phyloP scores from a whole-genome alignment of 2,329 filamentous ascomycete genomes.

The Penicillium sp. region DNA sequence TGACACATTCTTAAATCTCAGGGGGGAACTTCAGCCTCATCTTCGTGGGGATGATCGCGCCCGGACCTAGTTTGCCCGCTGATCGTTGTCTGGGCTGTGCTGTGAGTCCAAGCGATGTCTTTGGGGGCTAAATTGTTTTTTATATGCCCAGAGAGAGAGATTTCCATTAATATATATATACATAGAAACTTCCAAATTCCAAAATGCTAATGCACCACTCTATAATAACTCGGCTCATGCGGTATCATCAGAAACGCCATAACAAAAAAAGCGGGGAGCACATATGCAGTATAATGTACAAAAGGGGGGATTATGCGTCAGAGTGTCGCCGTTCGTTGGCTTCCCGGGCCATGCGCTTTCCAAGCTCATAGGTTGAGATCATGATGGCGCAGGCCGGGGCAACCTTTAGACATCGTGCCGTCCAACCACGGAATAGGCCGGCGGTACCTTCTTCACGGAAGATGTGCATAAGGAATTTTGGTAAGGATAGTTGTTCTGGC shows the following conservation, averaged over 20 bases:
- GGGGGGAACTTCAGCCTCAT: slow-evolving; percentile 19
- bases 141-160: not conserved
- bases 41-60: slow-evolving; percentile 16
- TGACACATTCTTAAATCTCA: not conserved
- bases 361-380: slow-evolving; percentile 97
- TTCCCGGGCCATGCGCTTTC: slow-evolving; percentile 78
- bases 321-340: slow-evolving; percentile 61
- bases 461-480: slow-evolving; percentile 83
- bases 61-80: slow-evolving; percentile 12
- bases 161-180: slow-evolving; percentile 5
- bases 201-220: slow-evolving; percentile 16
- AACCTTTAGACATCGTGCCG: slow-evolving; percentile 86
- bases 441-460: slow-evolving; percentile 76
- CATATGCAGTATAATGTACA: slow-evolving; percentile 20
- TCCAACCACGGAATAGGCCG: slow-evolving; percentile 88
- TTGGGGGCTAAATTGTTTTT: not conserved
- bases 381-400: slow-evolving; percentile 97
- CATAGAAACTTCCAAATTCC: slow-evolving; percentile 1
- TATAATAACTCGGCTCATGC: slow-evolving; percentile 25
- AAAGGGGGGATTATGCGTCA: slow-evolving; percentile 13
- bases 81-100: slow-evolving; percentile 10
- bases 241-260: slow-evolving; percentile 23
- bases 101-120: slow-evolving; percentile 15
- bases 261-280: slow-evolving; percentile 12
- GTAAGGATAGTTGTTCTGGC: slow-evolving; percentile 77